phyloP scores from a whole-genome alignment of 2,329 filamentous ascomycete genomes.

The Xylariaceae sp. region DNA sequence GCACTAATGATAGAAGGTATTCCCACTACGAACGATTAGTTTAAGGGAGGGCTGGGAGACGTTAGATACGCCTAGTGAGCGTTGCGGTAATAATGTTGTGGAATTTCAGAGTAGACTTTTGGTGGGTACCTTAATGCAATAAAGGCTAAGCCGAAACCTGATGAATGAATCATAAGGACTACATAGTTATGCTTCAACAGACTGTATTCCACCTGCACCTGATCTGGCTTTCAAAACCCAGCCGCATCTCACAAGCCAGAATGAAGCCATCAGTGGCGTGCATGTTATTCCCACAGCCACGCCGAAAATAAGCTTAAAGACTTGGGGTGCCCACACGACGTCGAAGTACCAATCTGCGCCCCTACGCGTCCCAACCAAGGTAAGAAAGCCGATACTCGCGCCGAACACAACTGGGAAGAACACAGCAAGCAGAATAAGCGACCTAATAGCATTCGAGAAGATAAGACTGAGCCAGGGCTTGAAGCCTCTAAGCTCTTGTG shows the following conservation, averaged over 20 bases:
- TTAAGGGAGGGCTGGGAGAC: too few relatives aligned
- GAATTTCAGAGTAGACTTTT: too few relatives aligned
- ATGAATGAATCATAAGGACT: too few relatives aligned
- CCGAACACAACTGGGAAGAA: constrained; percentile 18
- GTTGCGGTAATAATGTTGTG: too few relatives aligned
- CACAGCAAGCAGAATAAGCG: constrained; percentile 9
- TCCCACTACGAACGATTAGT: too few relatives aligned
- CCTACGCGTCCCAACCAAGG: constrained; percentile 1
- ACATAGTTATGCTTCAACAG: too few relatives aligned
- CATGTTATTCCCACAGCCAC: constrained; percentile 3
- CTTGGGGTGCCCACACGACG: constrained; percentile 6
- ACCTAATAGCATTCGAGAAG: constrained; percentile 4
- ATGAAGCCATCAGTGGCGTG: constrained; percentile 19
- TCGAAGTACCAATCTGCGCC: constrained; percentile 14
- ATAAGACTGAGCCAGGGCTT: constrained; percentile 7
- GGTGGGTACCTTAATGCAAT: too few relatives aligned
- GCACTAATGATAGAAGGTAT: too few relatives aligned
- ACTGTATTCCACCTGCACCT: too few relatives aligned
- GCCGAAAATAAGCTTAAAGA: constrained; percentile 16
- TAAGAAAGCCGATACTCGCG: constrained; percentile 15
- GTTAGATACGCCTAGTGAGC: too few relatives aligned
- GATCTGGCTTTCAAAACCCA: constrained; percentile 18
- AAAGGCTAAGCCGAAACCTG: too few relatives aligned
- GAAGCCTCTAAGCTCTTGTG: constrained; percentile 3
- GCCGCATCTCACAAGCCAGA: constrained; percentile 7